Evolutionary conservation across 768 basidiomycete genomes (phyloP), one percentile per base, ranked within the genome.

Genomic region (Kwoniella heveanensis): DNA sequence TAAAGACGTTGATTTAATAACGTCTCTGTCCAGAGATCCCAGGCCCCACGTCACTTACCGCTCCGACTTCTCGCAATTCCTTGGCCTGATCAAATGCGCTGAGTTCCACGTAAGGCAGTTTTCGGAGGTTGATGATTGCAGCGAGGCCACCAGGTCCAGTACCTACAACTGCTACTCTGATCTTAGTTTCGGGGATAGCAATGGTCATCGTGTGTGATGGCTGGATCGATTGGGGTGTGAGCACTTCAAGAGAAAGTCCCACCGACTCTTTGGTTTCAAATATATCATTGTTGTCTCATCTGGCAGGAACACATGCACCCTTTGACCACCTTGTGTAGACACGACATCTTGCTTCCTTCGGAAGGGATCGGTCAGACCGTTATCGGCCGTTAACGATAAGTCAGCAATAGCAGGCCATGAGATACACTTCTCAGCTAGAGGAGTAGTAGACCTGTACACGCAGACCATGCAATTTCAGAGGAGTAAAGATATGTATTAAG

Each of bases 11-110:
- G 47, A n/a, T n/a, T n/a, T n/a, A n/a, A n/a, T n/a, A n/a, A 8
- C 47, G n/a, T 6, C 47, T 48, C 24, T 19, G 17, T 48, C 24
- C 19, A 6, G 7, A 48, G 47, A 26, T n/a, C 27, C 2, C 6
- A 44, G 22, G 44, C 36, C 13, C 22, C 19, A n/a, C 32, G 7
- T 13, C 50, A 67, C 71, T 58, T 30, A 72, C 71, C 4, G 74
- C 74, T 15, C 74, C 74, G 37, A 76, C 64, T 54, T 76, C 74
- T 36, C 64, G 26, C 21, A 76, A 39, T 49, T 72, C 74, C 9
- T 30, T 54, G 10, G 74, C 74, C 49, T 67, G 59, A 27, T 76
- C 74, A 39, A 56, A 76, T 2, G 69, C 61, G 25, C 61, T 56
- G 9, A 72, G 44, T 24, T 66, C 50, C 25, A 76, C 62, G 30